These are phyloP conservation scores for Monilinia laxa DNA, from an alignment of 2,329 filamentous ascomycete genomes.

Conservation along the genomic window DNA sequence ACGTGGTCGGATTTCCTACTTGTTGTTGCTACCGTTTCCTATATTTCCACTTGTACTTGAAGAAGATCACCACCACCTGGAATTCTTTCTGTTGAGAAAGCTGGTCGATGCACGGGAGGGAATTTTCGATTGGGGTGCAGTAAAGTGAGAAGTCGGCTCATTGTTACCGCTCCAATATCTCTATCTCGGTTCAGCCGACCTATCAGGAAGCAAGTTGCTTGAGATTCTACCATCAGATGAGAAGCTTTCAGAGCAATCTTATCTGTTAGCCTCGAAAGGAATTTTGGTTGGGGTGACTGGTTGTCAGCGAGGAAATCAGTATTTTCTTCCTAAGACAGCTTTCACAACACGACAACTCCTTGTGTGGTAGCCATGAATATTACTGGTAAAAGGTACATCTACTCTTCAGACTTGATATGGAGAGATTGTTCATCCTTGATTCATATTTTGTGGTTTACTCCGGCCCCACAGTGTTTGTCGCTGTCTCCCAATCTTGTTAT, in stretches of 20 bases:
- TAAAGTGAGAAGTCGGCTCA: slow-evolving; percentile 14
- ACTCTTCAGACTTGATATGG: background rate
- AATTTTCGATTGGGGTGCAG: background rate
- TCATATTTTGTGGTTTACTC: background rate
- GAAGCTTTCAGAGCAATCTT: background rate
- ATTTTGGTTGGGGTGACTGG: background rate
- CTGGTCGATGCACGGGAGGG: background rate
- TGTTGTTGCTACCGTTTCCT: slow-evolving; percentile 19
- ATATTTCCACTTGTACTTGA: background rate
- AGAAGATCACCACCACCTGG: background rate
- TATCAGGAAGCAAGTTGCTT: slow-evolving; percentile 21
- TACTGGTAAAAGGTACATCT: slow-evolving; percentile 1
- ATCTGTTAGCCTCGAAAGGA: background rate
- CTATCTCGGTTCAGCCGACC: background rate
- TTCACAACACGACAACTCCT: background rate
- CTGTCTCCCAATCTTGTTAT: background rate
- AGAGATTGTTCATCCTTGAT: background rate
- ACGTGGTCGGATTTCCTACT: slow-evolving; percentile 30
- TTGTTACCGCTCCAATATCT: slow-evolving; percentile 1
- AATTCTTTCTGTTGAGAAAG: background rate
- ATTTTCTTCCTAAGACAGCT: background rate
- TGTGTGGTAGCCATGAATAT: background rate
- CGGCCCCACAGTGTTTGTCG: background rate
- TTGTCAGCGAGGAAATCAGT: background rate
- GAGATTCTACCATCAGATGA: background rate